Base-by-base conservation (phyloP, 2,329 filamentous ascomycete genomes). In the Ophiostoma fasciatum region DNA sequence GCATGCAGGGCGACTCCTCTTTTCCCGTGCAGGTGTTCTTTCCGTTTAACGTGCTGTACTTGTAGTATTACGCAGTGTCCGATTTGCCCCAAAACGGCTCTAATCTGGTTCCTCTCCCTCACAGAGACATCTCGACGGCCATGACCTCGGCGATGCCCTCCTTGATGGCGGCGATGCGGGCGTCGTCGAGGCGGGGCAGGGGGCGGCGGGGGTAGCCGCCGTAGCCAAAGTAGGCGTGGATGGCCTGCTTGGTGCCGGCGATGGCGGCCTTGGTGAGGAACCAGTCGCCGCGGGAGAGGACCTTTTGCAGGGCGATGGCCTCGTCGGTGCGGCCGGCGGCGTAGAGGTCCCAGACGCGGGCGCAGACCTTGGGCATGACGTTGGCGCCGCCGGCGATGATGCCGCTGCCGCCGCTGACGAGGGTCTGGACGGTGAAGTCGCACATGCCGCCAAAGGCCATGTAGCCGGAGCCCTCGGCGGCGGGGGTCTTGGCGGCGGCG, bases 301-400 rank as follows among this genome's bases (percentile, higher is more conserved):
- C 58, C 56, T 79, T 81, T 54, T 93, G 84, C 50, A 87, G 60
- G 45, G 68, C 71, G 46, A 78, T 69, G 7, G 83, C 79, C 61
- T 92, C 81, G 26, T 81, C 75, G 38, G 66, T 68, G 60, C 82
- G 78, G 29, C 82, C 83, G 48, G 77, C 66, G 8, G 63, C 63
- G 55, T 78, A 88, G 36, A 88, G 64, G 51, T 83, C 69, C 78
- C 82, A 85, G 20, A 92, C 72, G 52, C 71, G 73, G 33, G 80
- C 78, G 51, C 82, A 87, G 7, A 80, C 64, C 62, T 87, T 85
- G 34, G 84, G 84, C 57, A 88, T 74, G 39, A 92, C 75, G 51
- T 92, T 93, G 42, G 82, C 84, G 28, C 81, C 77, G 15, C 84
- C 84, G 13, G 82, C 82, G 49, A 92, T 90, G 56, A 90, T 84